phyloP scores from a whole-genome alignment of 768 basidiomycete genomes.

The Clitopilus passeckerianus region DNA sequence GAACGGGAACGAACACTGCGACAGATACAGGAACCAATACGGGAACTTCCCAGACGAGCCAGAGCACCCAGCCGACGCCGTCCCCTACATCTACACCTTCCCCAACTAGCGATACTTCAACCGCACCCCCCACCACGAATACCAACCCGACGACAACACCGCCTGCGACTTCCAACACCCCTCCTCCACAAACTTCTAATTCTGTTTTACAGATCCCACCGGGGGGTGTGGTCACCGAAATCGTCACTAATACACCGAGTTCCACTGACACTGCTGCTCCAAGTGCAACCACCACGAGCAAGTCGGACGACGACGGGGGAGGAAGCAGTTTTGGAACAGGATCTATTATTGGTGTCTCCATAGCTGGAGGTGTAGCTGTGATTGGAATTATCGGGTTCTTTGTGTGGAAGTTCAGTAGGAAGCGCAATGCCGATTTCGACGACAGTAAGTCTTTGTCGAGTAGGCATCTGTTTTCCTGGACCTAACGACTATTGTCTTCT shows the following conservation, averaged over 20 bases:
- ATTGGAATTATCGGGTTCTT: constrained; percentile 72
- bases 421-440: constrained; percentile 71
- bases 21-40: neutral
- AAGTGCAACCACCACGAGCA: constrained; percentile 19
- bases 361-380: constrained; percentile 74
- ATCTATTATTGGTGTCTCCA: constrained; percentile 76
- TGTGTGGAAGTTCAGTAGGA: constrained; percentile 83
- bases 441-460: constrained; percentile 53
- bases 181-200: constrained; percentile 2
- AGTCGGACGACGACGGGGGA: constrained; percentile 9
- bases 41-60: constrained; percentile 7
- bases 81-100: constrained; percentile 7
- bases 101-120: constrained; percentile 5
- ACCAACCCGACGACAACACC: neutral
- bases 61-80: constrained; percentile 12
- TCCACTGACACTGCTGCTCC: constrained; percentile 16
- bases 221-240: constrained; percentile 22
- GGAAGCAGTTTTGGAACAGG: constrained; percentile 52
- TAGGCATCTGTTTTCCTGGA: constrained; percentile 3
- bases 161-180: constrained; percentile 8
- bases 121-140: neutral
- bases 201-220: constrained; percentile 6
- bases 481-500: neutral
- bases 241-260: constrained; percentile 9
- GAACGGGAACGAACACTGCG: neutral